A percentile compares a stretch with the other conserved stretches of the same genome.
Evolutionary conservation across 2,329 filamentous ascomycete genomes (phyloP).

Genomic region (Diplocarpon rosae): DNA sequence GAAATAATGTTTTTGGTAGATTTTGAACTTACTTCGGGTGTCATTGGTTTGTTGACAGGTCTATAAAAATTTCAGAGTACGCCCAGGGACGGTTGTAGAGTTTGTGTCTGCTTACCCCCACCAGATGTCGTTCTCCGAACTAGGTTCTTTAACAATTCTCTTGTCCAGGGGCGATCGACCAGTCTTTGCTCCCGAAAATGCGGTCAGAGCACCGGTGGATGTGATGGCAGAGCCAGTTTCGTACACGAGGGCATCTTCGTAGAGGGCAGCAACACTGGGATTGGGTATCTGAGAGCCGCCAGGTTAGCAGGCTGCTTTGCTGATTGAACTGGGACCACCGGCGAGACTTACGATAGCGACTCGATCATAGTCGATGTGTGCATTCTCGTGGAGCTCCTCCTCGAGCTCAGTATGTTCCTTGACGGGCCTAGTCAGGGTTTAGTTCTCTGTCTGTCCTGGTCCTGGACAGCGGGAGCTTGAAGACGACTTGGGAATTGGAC

Average conservation of each 20-base stretch:
- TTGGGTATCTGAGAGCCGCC: conserved; percentile 55
- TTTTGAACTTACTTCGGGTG: conserved; percentile 64
- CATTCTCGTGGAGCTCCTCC: conserved; percentile 93
- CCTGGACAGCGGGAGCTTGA: neutral
- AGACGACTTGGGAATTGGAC: conserved; percentile 2
- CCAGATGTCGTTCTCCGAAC: conserved; percentile 89
- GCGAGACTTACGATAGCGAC: conserved; percentile 78
- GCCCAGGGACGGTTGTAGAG: neutral
- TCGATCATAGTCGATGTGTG: conserved; percentile 98
- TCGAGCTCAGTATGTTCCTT: conserved; percentile 92
- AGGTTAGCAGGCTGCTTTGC: conserved; percentile 4
- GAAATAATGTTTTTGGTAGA: neutral
- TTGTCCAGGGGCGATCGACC: conserved; percentile 95
- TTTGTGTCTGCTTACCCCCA: conserved; percentile 51
- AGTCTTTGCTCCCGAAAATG: conserved; percentile 97
- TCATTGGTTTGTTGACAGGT: conserved; percentile 99
- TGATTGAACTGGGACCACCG: neutral
- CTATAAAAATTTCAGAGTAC: conserved; percentile 15
- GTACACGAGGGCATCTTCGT: conserved; percentile 98
- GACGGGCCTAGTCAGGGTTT: conserved; percentile 48
- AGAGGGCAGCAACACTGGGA: conserved; percentile 77
- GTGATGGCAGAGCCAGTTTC: conserved; percentile 97
- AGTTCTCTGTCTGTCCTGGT: conserved; percentile 5
- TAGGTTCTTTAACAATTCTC: conserved; percentile 85
- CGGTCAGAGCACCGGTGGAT: conserved; percentile 85